These are phyloP conservation scores for Aethionema arabicum DNA, from an alignment of 345 rosid genomes.

Conservation along the genomic window DNA sequence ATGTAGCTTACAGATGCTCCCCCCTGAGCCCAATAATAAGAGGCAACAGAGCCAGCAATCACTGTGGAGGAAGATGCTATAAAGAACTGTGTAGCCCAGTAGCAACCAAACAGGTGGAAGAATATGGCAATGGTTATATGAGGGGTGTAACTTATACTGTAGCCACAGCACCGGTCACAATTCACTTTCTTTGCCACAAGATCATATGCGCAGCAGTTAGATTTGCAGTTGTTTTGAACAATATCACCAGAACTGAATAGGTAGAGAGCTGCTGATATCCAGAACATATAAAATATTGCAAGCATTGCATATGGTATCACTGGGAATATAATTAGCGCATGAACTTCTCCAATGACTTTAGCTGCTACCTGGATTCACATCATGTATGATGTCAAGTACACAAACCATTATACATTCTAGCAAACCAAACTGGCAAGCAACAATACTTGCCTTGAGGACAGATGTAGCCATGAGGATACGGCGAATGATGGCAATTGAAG, in stretches of 20 bases:
- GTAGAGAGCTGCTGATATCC: slow-evolving; percentile 87
- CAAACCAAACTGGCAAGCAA: slow-evolving; percentile 14
- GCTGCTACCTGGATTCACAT: slow-evolving; percentile 79
- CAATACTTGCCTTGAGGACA: slow-evolving; percentile 76
- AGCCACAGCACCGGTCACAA: slow-evolving; percentile 92
- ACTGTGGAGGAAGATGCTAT: slow-evolving; percentile 82
- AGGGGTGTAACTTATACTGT: slow-evolving; percentile 85
- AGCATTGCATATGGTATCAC: slow-evolving; percentile 72
- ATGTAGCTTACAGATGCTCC: slow-evolving; percentile 66
- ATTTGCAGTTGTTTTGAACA: slow-evolving; percentile 71
- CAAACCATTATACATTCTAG: slow-evolving; percentile 19
- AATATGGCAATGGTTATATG: slow-evolving; percentile 83
- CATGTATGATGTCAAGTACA: no score
- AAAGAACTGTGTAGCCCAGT: slow-evolving; percentile 94
- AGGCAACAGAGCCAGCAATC: slow-evolving; percentile 92
- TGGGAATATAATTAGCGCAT: slow-evolving; percentile 87
- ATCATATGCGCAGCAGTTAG: slow-evolving; percentile 90
- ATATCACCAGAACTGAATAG: slow-evolving; percentile 90
- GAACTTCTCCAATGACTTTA: slow-evolving; percentile 97
- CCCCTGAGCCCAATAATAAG: slow-evolving; percentile 94
- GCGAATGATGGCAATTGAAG: slow-evolving; percentile 88
- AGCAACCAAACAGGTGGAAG: slow-evolving; percentile 94
- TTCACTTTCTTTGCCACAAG: slow-evolving; percentile 69
- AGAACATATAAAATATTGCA: slow-evolving; percentile 90
- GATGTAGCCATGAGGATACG: slow-evolving; percentile 96